These are phyloP conservation scores for Dothidotthia symphoricarpi DNA, from an alignment of 2,329 filamentous ascomycete species.

Conservation along the genomic window DNA sequence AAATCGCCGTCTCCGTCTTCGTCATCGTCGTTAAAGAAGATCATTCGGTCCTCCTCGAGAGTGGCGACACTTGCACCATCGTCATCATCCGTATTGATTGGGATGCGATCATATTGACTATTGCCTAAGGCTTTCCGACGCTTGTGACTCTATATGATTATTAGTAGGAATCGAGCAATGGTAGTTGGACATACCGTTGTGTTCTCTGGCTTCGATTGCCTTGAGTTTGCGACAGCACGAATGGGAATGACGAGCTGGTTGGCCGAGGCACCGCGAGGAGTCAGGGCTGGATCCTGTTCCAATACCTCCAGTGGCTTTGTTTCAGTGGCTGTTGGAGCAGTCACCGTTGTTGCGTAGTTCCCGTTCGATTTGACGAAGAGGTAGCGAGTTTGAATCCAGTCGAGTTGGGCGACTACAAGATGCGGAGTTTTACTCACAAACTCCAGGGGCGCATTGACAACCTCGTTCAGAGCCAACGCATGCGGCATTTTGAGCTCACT, in stretches of 20 bases:
- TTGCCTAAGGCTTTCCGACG: slow-evolving; percentile 31
- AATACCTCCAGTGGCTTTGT: slow-evolving; percentile 26
- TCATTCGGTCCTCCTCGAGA: slow-evolving; percentile 47
- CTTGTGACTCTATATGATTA: slow-evolving; percentile 17
- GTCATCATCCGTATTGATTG: slow-evolving; percentile 41
- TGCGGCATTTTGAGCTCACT: slow-evolving; percentile 60
- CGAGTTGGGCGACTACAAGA: slow-evolving; percentile 70
- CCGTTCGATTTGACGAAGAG: slow-evolving; percentile 59
- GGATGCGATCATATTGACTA: slow-evolving; percentile 38
- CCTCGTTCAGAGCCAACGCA: slow-evolving; percentile 77
- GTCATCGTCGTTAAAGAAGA: slow-evolving; percentile 36
- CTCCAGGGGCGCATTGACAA: slow-evolving; percentile 68
- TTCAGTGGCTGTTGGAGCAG: slow-evolving; percentile 2
- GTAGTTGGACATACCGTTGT: slow-evolving; percentile 9
- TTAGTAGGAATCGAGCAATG: slow-evolving; percentile 6
- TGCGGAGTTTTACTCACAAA: slow-evolving; percentile 59
- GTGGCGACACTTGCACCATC: slow-evolving; percentile 51
- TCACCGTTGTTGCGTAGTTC: background rate
- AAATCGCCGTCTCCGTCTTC: slow-evolving; percentile 10
- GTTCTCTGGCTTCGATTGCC: slow-evolving; percentile 33
- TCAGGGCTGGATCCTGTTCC: slow-evolving; percentile 45
- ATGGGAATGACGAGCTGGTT: slow-evolving; percentile 53
- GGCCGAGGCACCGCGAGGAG: slow-evolving; percentile 42
- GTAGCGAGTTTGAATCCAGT: slow-evolving; percentile 91
- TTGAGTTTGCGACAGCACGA: slow-evolving; percentile 50